Evolutionary conservation across 495 filamentous ascomycete species (phyloP).

Genomic region (Hyaloscypha finlandica): DNA sequence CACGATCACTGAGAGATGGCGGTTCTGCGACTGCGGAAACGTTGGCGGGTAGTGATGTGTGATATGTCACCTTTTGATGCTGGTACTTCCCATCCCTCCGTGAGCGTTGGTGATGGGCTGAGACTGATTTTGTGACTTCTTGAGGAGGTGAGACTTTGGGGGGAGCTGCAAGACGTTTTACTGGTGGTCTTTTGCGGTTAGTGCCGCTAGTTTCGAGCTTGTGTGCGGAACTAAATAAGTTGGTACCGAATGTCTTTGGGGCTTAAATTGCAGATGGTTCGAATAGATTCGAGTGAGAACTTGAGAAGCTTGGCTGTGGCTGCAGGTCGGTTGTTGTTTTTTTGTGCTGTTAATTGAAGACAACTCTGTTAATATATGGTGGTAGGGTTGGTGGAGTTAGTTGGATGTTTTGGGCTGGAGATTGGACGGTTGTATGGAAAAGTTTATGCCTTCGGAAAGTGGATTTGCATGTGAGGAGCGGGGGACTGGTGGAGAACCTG

Average conservation of each 20-base stretch:
- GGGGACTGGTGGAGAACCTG: not conserved
- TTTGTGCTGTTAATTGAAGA: not conserved
- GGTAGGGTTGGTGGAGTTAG: not conserved
- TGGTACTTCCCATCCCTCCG: not conserved
- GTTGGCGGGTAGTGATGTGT: not conserved
- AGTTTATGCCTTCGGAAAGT: not conserved
- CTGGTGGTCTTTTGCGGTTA: no score
- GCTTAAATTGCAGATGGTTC: no score
- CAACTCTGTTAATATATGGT: not conserved
- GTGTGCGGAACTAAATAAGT: no score
- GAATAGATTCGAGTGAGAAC: no score
- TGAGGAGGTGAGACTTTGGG: not conserved
- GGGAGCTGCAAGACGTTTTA: no score
- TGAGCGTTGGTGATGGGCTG: not conserved
- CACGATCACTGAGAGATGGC: not conserved
- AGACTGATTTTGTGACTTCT: not conserved
- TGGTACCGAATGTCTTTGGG: no score
- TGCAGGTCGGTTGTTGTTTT: not conserved
- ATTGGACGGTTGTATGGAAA: not conserved
- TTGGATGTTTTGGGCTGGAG: not conserved
- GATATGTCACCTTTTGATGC: not conserved
- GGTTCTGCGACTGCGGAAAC: not conserved
- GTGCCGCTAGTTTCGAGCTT: no score
- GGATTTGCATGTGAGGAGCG: not conserved
- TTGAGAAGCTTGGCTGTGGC: not conserved